These are phyloP conservation scores for Talaromyces sp. DNA, from an alignment of 2,329 filamentous ascomycete genomes.

Conservation along the genomic window DNA sequence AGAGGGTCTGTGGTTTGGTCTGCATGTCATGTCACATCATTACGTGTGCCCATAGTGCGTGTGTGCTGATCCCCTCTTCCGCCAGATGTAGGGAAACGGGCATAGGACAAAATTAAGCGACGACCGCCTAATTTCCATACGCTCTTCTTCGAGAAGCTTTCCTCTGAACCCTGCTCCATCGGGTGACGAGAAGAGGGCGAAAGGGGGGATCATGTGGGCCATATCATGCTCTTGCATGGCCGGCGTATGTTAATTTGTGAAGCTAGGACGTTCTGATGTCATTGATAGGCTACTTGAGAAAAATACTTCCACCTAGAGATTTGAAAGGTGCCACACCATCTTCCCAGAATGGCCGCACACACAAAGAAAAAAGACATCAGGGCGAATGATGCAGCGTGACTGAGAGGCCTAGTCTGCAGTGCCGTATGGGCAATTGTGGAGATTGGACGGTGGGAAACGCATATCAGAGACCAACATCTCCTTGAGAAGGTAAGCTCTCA, in stretches of 20 bases:
- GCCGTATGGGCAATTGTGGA: constrained; percentile 15
- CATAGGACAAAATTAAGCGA: constrained; percentile 12
- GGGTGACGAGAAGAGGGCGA: not conserved
- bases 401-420: constrained; percentile 5
- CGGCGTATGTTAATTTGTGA: not conserved
- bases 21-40: constrained; percentile 17
- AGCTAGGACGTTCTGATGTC: not conserved
- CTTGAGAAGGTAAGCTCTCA: not conserved
- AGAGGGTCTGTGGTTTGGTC: constrained; percentile 2
- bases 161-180: not conserved
- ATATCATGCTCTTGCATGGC: constrained; percentile 1
- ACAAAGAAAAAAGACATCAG: not conserved
- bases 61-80: not conserved
- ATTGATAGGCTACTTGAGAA: constrained; percentile 5
- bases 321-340: constrained; percentile 5
- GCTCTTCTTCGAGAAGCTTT: not conserved
- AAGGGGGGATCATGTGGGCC: constrained; percentile 11
- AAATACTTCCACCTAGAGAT: not conserved
- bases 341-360: not conserved
- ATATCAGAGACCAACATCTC: constrained; percentile 8
- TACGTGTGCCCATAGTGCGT: not conserved
- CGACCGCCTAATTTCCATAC: not conserved
- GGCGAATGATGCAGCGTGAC: not conserved
- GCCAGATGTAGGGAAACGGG: not conserved
- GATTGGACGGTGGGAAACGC: not conserved